Conservation (phyloP, 2,329 filamentous ascomycete species). For the Oidium heveae region DNA sequence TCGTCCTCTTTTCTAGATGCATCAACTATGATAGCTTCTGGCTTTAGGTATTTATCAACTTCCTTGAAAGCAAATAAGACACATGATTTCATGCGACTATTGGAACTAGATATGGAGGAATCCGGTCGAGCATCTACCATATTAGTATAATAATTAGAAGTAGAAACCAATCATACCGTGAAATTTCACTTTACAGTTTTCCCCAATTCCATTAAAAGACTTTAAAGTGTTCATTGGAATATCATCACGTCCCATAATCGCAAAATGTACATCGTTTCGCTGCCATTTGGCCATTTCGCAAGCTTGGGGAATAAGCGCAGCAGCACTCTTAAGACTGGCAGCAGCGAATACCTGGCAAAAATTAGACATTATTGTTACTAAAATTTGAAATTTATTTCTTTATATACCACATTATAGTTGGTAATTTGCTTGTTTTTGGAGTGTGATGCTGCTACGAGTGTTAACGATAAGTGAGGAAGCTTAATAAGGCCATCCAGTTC, state of each 20-base stretch:
- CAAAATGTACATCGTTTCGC: constrained; percentile 58
- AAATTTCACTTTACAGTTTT: constrained; percentile 37
- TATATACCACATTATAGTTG: constrained; percentile 42
- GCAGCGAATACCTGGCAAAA: constrained; percentile 37
- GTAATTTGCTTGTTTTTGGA: constrained; percentile 24
- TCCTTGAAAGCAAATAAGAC: constrained; percentile 43
- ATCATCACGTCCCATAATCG: constrained; percentile 47
- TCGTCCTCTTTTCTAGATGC: constrained; percentile 37
- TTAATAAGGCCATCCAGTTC: constrained; percentile 45
- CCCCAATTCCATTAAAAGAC: constrained; percentile 54
- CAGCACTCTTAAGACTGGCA: constrained; percentile 46
- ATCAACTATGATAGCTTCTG: constrained; percentile 44
- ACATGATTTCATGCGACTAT: constrained; percentile 39
- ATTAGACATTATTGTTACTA: constrained; percentile 5
- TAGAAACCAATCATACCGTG: constrained; percentile 18
- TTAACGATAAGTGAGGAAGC: constrained; percentile 37
- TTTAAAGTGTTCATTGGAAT: constrained; percentile 44
- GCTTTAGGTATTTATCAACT: constrained; percentile 48
- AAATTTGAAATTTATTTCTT: not conserved
- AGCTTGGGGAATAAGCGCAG: constrained; percentile 52
- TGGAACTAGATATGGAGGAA: constrained; percentile 40
- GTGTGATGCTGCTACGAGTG: constrained; percentile 31
- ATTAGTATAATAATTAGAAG: constrained; percentile 3
- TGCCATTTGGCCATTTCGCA: constrained; percentile 58
- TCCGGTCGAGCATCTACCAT: constrained; percentile 50